Evolutionary conservation across 1,284 basidiomycete species (phyloP), one percentile per base, ranked within the genome.

Genomic region (Apiotrichum brassicae): DNA sequence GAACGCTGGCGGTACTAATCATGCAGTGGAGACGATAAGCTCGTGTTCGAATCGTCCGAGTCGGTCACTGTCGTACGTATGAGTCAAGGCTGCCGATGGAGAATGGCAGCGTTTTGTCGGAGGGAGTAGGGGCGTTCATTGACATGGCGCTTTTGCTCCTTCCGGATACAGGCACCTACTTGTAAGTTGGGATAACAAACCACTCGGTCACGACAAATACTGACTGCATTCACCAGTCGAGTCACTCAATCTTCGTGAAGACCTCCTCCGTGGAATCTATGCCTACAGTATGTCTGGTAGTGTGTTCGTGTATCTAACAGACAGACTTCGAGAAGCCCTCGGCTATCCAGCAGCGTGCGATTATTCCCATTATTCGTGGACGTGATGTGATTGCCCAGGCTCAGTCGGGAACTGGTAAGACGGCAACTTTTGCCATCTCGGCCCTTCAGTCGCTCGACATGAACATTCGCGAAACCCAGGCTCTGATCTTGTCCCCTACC

Each of bases 331-430:
- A 99, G 80, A 95, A 94, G 73, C 92, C 95, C 22, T 97, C 94
- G 54, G 94, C 94, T 44, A 98, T 98, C 70, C 94, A 98, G 76
- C 93, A 97, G 75, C 85, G 94, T 61, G 94, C 94, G 25, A 97
- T 98, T 71, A 76, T 93, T 41, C 94, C 94, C 48, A 94, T 98
- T 66, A 92, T 83, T 45, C 86, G 91, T 75, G 90, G 90, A 19
- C 84, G 91, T 59, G 93, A 97, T 78, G 93, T 97, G 56, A 97
- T 95, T 72, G 92, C 91, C 13, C 94, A 98, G 77, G 95, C 95
- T 18, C 95, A 98, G 76, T 97, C 94, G 23, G 95, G 95, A 68
- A 99, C 95, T 23, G 95, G 95, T 80, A 99, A 99, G 86, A 98
- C 95, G 4, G 95, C 95, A 7, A 98, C 95, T 4, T 99, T 92